A percentile compares a stretch with the other conserved stretches of the same genome.
These are phyloP conservation scores for Urtica urens DNA, from an alignment of 306 rosid species.

Conservation along the genomic window DNA sequence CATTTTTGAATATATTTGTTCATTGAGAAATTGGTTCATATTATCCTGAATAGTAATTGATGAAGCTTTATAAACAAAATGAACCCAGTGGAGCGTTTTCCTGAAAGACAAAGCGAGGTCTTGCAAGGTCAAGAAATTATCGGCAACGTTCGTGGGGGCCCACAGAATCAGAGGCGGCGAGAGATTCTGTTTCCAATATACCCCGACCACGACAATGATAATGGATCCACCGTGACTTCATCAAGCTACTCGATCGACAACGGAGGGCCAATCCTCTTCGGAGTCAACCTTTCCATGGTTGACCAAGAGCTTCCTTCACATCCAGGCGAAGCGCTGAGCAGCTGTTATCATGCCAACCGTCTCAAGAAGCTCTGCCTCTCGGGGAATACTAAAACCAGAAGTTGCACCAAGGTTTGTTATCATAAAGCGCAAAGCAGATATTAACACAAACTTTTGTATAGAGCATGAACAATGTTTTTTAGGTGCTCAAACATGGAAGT, in stretches of 20 bases:
- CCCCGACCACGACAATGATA: slow-evolving; percentile 15
- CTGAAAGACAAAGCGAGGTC: slow-evolving; percentile 24
- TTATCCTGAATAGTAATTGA: too few species aligned
- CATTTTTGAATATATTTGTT: too few species aligned
- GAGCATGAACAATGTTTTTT: slow-evolving; percentile 12
- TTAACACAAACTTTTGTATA: too few species aligned
- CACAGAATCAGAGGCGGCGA: slow-evolving; percentile 5
- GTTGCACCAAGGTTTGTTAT: slow-evolving; percentile 50
- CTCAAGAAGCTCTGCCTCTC: slow-evolving; percentile 40
- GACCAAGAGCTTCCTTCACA: slow-evolving; percentile 68
- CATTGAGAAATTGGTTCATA: too few species aligned
- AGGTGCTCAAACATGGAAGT: slow-evolving; percentile 54
- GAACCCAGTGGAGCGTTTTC: too few species aligned
- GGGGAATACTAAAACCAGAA: slow-evolving; percentile 29
- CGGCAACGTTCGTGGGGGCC: slow-evolving; percentile 1
- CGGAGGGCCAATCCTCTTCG: slow-evolving; percentile 39
- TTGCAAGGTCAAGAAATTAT: slow-evolving; percentile 55
- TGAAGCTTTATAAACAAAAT: too few species aligned
- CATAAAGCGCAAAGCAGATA: not conserved
- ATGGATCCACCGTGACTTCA: slow-evolving; percentile 24
- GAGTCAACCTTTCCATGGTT: slow-evolving; percentile 28
- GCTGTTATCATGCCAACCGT: slow-evolving; percentile 26
- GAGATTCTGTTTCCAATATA: too few species aligned
- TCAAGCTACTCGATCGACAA: slow-evolving; percentile 20
- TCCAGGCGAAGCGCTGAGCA: slow-evolving; percentile 30